Conservation (phyloP, 2,329 filamentous ascomycete genomes). For the Graphium sp. region DNA sequence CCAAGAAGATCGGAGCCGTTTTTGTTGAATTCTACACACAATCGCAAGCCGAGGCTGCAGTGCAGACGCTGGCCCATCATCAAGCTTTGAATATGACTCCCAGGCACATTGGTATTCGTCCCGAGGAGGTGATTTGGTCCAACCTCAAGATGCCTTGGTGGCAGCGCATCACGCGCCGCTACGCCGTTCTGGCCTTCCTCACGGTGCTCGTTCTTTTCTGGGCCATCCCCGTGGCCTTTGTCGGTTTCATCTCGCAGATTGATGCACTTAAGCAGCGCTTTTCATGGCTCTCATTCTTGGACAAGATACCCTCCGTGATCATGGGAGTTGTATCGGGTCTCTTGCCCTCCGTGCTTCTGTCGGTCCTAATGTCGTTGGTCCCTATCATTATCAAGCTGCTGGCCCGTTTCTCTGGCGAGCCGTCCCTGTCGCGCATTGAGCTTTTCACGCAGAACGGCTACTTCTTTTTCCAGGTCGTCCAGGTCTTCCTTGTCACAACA, state of each 20-base stretch:
- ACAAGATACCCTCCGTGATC: constrained; percentile 51
- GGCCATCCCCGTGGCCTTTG: constrained; percentile 56
- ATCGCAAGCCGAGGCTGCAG: constrained; percentile 70
- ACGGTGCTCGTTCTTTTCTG: constrained; percentile 75
- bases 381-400: constrained; percentile 58
- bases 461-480: constrained; percentile 79
- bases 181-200: constrained; percentile 55
- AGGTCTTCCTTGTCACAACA: constrained; percentile 82
- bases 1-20: constrained; percentile 53
- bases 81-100: constrained; percentile 75
- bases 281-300: constrained; percentile 59
- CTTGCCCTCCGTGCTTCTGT: constrained; percentile 61
- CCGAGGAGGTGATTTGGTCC: constrained; percentile 73
- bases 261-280: constrained; percentile 45
- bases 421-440: constrained; percentile 65
- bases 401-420: constrained; percentile 65
- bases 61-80: constrained; percentile 76
- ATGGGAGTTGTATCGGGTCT: constrained; percentile 74
- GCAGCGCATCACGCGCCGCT: constrained; percentile 61
- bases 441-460: constrained; percentile 82
- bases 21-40: constrained; percentile 85
- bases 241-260: constrained; percentile 78
- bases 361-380: constrained; percentile 73
- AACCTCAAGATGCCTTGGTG: constrained; percentile 76
- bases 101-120: constrained; percentile 67